phyloP scores from a whole-genome alignment of 768 basidiomycete genomes.

The Dioszegia aurantiaca region DNA sequence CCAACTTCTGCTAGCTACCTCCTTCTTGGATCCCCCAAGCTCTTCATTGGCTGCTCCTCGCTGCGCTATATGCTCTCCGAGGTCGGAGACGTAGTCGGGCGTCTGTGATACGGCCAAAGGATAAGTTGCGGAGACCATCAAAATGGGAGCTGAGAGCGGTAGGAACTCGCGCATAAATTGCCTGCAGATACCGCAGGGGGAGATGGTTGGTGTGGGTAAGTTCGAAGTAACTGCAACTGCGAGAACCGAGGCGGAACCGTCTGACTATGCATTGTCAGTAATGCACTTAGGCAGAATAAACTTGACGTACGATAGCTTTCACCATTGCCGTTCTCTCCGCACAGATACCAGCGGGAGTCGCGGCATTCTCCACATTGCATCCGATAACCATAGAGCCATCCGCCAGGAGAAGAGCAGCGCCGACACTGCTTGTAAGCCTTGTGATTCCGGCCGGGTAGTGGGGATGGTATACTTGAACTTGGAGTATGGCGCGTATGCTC shows the following conservation, averaged over 20 bases:
- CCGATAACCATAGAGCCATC: constrained; percentile 70
- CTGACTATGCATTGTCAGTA: background rate
- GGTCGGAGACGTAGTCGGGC: constrained; percentile 59
- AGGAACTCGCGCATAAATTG: constrained; percentile 61
- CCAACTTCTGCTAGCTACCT: constrained; percentile 51
- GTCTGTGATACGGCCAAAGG: constrained; percentile 4
- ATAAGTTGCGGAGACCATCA: constrained; percentile 46
- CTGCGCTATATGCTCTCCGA: constrained; percentile 57
- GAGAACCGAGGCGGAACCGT: constrained; percentile 6
- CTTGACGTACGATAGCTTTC: constrained; percentile 76
- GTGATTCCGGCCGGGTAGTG: background rate
- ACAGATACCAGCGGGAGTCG: constrained; percentile 85
- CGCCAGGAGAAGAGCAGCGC: constrained; percentile 72
- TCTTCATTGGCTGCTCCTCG: background rate
- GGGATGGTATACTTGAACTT: constrained; percentile 62
- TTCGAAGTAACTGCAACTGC: constrained; percentile 20
- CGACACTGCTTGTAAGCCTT: constrained; percentile 57
- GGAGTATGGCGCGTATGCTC: constrained; percentile 79
- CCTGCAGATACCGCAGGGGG: constrained; percentile 92
- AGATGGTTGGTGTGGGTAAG: constrained; percentile 60
- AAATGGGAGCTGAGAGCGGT: constrained; percentile 55
- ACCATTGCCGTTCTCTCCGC: constrained; percentile 92
- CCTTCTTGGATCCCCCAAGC: constrained; percentile 54
- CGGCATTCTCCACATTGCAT: constrained; percentile 90
- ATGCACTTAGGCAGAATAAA: background rate